Evolutionary conservation across 2,329 filamentous ascomycete genomes (phyloP).

Genomic region (Cercospora nicotianae): DNA sequence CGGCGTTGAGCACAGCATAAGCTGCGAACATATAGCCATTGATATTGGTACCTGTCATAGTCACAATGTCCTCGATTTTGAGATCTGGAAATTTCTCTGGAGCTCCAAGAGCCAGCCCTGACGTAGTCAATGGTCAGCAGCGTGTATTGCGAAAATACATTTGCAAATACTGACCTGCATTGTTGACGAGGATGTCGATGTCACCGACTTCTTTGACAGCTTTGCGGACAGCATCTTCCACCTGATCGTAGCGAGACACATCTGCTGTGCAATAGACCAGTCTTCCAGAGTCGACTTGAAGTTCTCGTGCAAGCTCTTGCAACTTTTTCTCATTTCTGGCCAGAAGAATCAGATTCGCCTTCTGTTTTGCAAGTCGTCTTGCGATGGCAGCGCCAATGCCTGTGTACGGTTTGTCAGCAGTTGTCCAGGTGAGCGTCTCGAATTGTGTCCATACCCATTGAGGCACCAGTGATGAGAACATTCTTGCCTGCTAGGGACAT

Average conservation of each 20-base stretch:
- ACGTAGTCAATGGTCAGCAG: neutral
- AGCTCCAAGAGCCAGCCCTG: conserved; percentile 50
- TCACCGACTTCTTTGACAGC: conserved; percentile 33
- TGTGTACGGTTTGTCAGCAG: conserved; percentile 5
- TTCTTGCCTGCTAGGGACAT: conserved; percentile 27
- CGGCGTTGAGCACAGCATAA: conserved; percentile 48
- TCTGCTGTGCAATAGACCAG: conserved; percentile 38
- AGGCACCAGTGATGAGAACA: conserved; percentile 27
- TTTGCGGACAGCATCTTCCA: conserved; percentile 37
- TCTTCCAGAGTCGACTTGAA: conserved; percentile 22
- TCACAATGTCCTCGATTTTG: conserved; percentile 44
- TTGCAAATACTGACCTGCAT: neutral
- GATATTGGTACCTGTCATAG: conserved; percentile 53
- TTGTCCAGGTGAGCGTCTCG: neutral
- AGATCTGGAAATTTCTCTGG: conserved; percentile 47
- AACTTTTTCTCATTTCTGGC: conserved; percentile 42
- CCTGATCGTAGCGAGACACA: conserved; percentile 36
- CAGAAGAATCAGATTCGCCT: conserved; percentile 47
- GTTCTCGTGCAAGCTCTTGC: conserved; percentile 23
- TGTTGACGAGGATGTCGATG: conserved; percentile 17
- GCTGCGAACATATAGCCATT: conserved; percentile 51
- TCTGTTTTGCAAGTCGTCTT: conserved; percentile 40
- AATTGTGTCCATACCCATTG: conserved; percentile 17
- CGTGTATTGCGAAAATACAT: neutral
- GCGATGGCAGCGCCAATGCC: conserved; percentile 52